phyloP scores from a whole-genome alignment of 2,329 filamentous ascomycete species.

The Phoma sp. region DNA sequence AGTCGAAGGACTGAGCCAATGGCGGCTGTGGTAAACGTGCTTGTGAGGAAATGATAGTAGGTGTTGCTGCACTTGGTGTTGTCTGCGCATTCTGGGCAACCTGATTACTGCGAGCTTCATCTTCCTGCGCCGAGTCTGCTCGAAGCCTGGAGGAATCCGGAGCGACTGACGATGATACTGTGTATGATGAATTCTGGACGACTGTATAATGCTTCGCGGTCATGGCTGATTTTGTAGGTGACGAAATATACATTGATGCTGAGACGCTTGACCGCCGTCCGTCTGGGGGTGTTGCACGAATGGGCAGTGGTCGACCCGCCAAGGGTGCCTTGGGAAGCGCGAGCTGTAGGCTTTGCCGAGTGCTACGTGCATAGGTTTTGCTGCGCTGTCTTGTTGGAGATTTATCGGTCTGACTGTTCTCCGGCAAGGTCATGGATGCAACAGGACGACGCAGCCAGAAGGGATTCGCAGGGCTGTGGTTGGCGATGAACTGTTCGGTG shows the following conservation, averaged over 20 bases:
- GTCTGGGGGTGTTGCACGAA: constrained; percentile 8
- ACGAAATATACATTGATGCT: constrained; percentile 34
- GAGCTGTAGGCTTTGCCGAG: constrained; percentile 20
- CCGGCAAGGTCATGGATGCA: constrained; percentile 5
- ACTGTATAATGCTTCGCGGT: background rate
- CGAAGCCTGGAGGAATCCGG: constrained; percentile 11
- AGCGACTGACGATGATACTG: background rate
- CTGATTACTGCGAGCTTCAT: constrained; percentile 17
- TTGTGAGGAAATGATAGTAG: background rate
- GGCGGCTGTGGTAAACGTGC: background rate
- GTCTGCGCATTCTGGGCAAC: constrained; percentile 5
- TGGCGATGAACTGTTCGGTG: constrained; percentile 18
- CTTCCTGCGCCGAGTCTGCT: constrained; percentile 17
- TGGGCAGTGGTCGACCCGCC: background rate
- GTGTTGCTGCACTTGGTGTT: background rate
- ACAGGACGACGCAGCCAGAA: constrained; percentile 35
- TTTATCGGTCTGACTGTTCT: constrained; percentile 17
- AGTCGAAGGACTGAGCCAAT: constrained; percentile 6
- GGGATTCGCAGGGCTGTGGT: constrained; percentile 23
- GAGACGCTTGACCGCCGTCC: constrained; percentile 30
- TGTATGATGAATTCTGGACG: background rate
- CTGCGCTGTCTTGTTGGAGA: constrained; percentile 31
- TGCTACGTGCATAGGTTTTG: constrained; percentile 7
- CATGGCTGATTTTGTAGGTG: constrained; percentile 5
- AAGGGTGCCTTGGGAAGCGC: constrained; percentile 25